Base-by-base conservation (phyloP, 2,329 filamentous ascomycete genomes). In the Neofusicoccum umdonicola region DNA sequence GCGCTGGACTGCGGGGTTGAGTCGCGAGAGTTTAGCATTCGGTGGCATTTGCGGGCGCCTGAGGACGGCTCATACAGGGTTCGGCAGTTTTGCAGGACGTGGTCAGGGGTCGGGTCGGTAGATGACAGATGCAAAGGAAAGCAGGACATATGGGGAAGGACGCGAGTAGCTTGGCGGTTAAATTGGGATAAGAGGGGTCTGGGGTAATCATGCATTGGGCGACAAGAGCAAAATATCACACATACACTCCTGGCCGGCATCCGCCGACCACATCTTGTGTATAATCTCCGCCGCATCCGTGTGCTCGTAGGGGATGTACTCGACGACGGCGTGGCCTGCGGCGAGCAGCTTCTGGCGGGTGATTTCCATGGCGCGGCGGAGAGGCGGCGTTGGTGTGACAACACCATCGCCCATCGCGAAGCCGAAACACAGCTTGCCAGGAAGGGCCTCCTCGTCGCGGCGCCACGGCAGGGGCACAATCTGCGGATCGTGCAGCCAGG, bases 401-500 rank as follows among this genome's bases (percentile, higher is more conserved):
- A 12, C 31, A 27, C 51, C 27, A 11, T 56, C 27, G 17, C 34
- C 31, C 27, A 22, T 35, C 4, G 19, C 27, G n/a, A 22, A 41
- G 2, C 71, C 77, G 19, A 79, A 75, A 8, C 57, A 67, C 1
- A 79, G 63, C 45, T 72, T 74, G 5, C 56, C 62, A 34, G 76
- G 70, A 35, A 78, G 73, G 9, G 74, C 69, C 2, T 84, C 79
- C 9, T 74, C 69, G 2, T 84, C 79, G n/a, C 54, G 22, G 31
- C 82, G 74, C 84, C 88, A 92, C 0, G 88, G 88, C 0, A 92
- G 79, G 17, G 89, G 86, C 45, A 87, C 76, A 0, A 88, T 87
- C 0, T 88, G 77, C 0, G 89, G 88, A 72, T 92, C 89, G 68
- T 85, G 76, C 2, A 86, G 75, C 89, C 89, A 92, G 0, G 89